Conservation (phyloP, 805 yeast genomes). For the Candida berthetii region DNA sequence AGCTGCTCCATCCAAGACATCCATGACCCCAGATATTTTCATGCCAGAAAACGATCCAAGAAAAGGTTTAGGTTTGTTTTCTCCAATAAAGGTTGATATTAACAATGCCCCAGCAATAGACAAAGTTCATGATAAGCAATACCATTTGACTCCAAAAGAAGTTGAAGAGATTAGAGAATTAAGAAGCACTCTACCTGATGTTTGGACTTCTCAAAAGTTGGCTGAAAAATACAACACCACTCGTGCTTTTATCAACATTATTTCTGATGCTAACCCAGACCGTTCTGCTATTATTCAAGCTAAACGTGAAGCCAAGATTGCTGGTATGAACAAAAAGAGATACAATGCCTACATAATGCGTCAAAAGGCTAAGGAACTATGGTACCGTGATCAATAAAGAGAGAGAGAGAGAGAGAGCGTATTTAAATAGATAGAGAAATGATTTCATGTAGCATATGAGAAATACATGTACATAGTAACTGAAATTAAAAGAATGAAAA, state of each 20-base stretch:
- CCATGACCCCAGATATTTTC: constrained; percentile 61
- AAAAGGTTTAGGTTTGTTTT: constrained; percentile 25
- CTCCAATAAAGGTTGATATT: constrained; percentile 17
- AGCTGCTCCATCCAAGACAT: constrained; percentile 47
- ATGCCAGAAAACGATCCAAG: constrained; percentile 60
- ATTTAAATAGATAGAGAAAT: too few relatives aligned
- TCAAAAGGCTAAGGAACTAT: constrained; percentile 46
- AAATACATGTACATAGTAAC: constrained; percentile 8
- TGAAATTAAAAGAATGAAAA: too few relatives aligned
- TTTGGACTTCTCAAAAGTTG: constrained; percentile 56
- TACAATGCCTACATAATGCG: constrained; percentile 28
- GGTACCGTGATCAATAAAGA: constrained; percentile 44
- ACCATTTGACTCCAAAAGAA: constrained; percentile 52
- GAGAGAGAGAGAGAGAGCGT: background rate
- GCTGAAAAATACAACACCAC: constrained; percentile 55
- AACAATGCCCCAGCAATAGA: constrained; percentile 32
- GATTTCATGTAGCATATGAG: too few relatives aligned
- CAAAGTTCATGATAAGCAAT: constrained; percentile 32
- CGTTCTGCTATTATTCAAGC: too few relatives aligned
- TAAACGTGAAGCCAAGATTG: too few relatives aligned
- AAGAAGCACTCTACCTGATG: constrained; percentile 49
- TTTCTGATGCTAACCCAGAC: constrained; percentile 42
- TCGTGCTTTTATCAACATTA: constrained; percentile 45
- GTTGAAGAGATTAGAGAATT: constrained; percentile 50
- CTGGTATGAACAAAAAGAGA: too few relatives aligned